Evolutionary conservation across 352 stramenopile species (phyloP).

Genomic region (Phytophthora nicotianae): DNA sequence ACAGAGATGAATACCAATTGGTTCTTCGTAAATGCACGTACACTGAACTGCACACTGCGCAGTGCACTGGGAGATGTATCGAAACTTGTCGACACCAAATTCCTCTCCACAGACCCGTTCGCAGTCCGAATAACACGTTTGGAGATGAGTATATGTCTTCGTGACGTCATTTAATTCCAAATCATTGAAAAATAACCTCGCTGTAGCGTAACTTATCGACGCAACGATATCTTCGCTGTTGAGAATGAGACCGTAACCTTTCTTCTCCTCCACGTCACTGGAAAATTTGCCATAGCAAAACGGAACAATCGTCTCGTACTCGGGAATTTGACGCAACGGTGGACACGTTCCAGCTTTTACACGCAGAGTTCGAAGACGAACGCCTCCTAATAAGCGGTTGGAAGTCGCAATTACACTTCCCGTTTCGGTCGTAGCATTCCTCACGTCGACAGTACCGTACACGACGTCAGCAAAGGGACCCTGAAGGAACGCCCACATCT

Average conservation of each 20-base stretch:
- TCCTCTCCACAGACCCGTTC: slow-evolving; percentile 42
- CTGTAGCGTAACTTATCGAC: slow-evolving; percentile 49
- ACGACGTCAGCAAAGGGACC: slow-evolving; percentile 63
- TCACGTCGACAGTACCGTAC: slow-evolving; percentile 37
- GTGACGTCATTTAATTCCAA: slow-evolving; percentile 26
- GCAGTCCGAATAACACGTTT: slow-evolving; percentile 64
- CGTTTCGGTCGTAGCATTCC: slow-evolving; percentile 16
- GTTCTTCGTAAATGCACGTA: slow-evolving; percentile 74
- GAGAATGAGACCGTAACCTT: slow-evolving; percentile 60
- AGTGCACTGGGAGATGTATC: slow-evolving; percentile 50
- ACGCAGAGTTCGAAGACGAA: slow-evolving; percentile 61
- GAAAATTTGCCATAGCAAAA: slow-evolving; percentile 69
- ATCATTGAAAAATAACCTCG: slow-evolving; percentile 54
- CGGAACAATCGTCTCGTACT: slow-evolving; percentile 64
- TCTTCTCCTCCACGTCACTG: slow-evolving; percentile 36
- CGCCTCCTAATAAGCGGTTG: slow-evolving; percentile 56
- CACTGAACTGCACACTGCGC: slow-evolving; percentile 57
- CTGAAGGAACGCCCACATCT: slow-evolving; percentile 71
- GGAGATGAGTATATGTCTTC: slow-evolving; percentile 55
- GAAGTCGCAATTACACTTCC: slow-evolving; percentile 49
- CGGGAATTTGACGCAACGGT: slow-evolving; percentile 50
- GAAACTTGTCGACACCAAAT: slow-evolving; percentile 65
- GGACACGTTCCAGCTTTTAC: slow-evolving; percentile 61
- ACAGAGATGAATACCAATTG: slow-evolving; percentile 49
- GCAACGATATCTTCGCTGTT: slow-evolving; percentile 60